phyloP scores from a whole-genome alignment of 352 stramenopile species.

The Phytopythium cucurbitacearum region DNA sequence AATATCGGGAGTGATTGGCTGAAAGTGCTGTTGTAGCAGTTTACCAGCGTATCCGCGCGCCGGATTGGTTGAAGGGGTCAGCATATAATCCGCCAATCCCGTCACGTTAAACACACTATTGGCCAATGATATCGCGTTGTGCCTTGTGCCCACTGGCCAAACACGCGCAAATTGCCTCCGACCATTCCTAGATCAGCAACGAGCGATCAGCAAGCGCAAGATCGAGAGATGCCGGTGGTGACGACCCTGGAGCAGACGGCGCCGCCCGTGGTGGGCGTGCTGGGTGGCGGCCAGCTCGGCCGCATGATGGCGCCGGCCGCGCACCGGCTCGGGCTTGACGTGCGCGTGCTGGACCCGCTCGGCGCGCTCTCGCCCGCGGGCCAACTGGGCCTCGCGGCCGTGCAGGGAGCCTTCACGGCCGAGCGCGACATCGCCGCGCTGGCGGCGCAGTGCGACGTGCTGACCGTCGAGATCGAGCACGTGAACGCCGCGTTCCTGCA shows the following conservation, averaged over 20 bases:
- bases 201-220: not conserved
- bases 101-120: not conserved
- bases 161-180: not conserved
- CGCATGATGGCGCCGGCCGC: conserved; percentile 98
- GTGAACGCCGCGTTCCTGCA: conserved; percentile 92
- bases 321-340: conserved; percentile 91
- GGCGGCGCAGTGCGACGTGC: conserved; percentile 84
- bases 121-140: not conserved
- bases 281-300: conserved; percentile 96
- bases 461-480: conserved; percentile 99
- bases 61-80: no score
- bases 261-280: conserved; percentile 79
- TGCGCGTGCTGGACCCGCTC: conserved; percentile 92
- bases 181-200: not conserved
- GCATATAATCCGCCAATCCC: not conserved
- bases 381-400: conserved; percentile 59
- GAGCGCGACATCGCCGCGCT: conserved; percentile 67
- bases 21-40: no score
- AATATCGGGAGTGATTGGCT: no score
- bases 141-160: not conserved
- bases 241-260: conserved; percentile 28
- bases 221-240: conserved; percentile 44
- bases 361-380: conserved; percentile 67
- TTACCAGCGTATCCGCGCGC: no score
- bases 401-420: conserved; percentile 79